Conservation (phyloP, 1,284 basidiomycete genomes). For the Earliella scabrosa region DNA sequence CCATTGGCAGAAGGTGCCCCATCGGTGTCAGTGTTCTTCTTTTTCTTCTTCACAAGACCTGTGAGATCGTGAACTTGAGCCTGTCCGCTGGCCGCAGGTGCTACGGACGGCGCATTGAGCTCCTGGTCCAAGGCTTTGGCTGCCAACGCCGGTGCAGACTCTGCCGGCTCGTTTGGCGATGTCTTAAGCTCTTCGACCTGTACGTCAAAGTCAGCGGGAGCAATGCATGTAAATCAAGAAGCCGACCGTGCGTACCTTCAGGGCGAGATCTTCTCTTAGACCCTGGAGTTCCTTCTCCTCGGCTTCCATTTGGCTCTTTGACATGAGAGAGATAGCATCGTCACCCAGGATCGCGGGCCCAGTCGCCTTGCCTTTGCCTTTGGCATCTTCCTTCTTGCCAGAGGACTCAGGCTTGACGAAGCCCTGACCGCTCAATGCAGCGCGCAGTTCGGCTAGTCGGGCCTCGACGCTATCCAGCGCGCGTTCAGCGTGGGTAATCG, state of each 20-base stretch:
- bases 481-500: constrained; percentile 78
- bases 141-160: constrained; percentile 64
- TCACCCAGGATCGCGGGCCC: constrained; percentile 48
- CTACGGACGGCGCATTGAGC: constrained; percentile 47
- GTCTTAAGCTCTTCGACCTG: constrained; percentile 89
- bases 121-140: constrained; percentile 74
- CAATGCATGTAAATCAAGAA: neutral
- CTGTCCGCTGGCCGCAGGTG: constrained; percentile 29
- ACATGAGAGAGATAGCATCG: constrained; percentile 63
- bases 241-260: constrained; percentile 60
- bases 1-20: constrained; percentile 36
- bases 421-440: constrained; percentile 50
- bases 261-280: constrained; percentile 78
- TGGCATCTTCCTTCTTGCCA: constrained; percentile 46
- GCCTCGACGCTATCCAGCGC: constrained; percentile 78
- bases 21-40: constrained; percentile 52
- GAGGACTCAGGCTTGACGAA: constrained; percentile 29
- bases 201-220: neutral
- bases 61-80: constrained; percentile 79
- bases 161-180: constrained; percentile 62
- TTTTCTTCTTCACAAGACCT: constrained; percentile 85
- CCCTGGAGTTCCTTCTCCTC: constrained; percentile 80
- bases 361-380: constrained; percentile 71
- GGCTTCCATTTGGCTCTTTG: constrained; percentile 66
- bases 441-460: constrained; percentile 67